Base-by-base conservation (phyloP, 2,329 filamentous ascomycete genomes). In the Ophiostoma perfectum region DNA sequence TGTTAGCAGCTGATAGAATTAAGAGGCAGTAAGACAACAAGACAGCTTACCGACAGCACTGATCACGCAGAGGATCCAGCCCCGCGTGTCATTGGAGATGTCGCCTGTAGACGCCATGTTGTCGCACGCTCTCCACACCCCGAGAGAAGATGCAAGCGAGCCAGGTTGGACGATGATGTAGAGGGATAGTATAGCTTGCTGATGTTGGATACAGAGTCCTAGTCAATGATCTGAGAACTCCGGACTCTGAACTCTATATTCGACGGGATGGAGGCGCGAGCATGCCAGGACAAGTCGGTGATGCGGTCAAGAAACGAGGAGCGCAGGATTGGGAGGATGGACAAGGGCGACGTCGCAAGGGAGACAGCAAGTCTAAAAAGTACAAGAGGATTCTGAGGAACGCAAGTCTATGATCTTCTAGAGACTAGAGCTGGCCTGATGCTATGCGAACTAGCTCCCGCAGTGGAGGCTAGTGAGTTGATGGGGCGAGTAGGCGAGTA, bases 61-160 rank as follows among this genome's bases (percentile, higher is more conserved):
- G 78, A 93, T 92, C 72, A 93, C 83, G 75, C 84, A 88, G 90
- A 98, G 92, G 74, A 98, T 89, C 94, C 94, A 98, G 75, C 95
- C 94, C 72, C 93, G 87, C 71, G 89, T 89, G 81, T 98, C 94
- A 81, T 94, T 95, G 76, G 88, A 84, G 72, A 90, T 75, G 47
- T 74, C 78, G 66, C 41, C 11, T 8, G 44, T 11, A 12, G 55
- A 64, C 42, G 66, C 66, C 68, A 70, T 72, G 67, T 12, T 62
- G 27, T 60, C 55, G 55, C 27, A 38, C 55, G 18, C 55, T 38
- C 55, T 38, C 55, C 55, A 36, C 49, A 49, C 49, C 49, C 49
- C 49, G 7, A 55, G 8, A 55, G 18, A 27, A 8, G 18, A 27
- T 55, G 49, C 16, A 60, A 8, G 55, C 6, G 36, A 60, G 36